These are phyloP conservation scores for Linaria vulgaris DNA, from an alignment of 257 asterid genomes.

Conservation along the genomic window DNA sequence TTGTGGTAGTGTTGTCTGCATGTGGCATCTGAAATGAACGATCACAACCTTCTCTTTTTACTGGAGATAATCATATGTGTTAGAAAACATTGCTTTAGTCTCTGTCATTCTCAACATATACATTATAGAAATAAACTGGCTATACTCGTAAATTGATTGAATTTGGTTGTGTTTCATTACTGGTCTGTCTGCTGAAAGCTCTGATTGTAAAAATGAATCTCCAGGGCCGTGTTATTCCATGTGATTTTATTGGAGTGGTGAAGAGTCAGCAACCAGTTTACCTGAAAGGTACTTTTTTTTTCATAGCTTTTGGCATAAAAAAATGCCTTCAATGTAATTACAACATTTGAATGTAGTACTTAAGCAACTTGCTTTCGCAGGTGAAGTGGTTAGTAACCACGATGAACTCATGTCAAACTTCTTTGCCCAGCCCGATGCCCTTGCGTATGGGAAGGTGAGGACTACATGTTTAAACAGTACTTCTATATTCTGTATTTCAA, in stretches of 20 bases:
- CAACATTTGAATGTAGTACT: slow-evolving; percentile 4
- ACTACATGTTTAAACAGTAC: background rate
- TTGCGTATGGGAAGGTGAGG: slow-evolving; percentile 92
- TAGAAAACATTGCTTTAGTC: slow-evolving; percentile 4
- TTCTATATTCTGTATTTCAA: background rate
- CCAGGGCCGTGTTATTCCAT: slow-evolving; percentile 98
- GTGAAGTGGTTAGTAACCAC: slow-evolving; percentile 90
- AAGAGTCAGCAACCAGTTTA: slow-evolving; percentile 96
- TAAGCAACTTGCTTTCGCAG: slow-evolving; percentile 46
- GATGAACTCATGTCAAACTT: slow-evolving; percentile 99
- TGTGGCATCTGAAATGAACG: too few relatives aligned
- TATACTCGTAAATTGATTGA: background rate
- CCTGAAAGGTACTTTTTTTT: slow-evolving; percentile 60
- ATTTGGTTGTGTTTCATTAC: too few relatives aligned
- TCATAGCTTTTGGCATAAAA: slow-evolving; percentile 21
- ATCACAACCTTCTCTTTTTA: background rate
- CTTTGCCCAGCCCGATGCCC: slow-evolving; percentile 99
- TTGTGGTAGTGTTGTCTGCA: background rate
- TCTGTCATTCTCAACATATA: slow-evolving; percentile 2
- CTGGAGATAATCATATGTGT: slow-evolving; percentile 1
- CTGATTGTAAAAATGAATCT: slow-evolving; percentile 30
- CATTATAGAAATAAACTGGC: slow-evolving; percentile 8
- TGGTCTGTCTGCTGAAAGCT: slow-evolving; percentile 25
- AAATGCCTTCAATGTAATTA: background rate
- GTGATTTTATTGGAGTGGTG: slow-evolving; percentile 95